phyloP scores from a whole-genome alignment of 306 rosid genomes.

The Inga oerstediana region DNA sequence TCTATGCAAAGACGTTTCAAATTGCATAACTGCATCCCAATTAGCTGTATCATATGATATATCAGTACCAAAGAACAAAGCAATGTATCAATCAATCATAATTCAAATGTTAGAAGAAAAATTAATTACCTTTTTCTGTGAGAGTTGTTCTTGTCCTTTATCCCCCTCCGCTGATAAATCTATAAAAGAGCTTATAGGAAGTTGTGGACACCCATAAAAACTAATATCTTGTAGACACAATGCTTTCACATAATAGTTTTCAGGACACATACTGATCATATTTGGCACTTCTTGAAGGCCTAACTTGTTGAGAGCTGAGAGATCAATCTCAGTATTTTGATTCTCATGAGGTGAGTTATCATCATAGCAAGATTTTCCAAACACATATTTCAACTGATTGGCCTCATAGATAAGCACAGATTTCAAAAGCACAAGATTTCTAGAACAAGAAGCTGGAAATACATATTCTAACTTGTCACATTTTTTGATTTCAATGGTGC shows the following conservation, averaged over 20 bases:
- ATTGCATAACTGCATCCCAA: no score
- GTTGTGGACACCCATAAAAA: background rate
- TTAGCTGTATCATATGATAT: no score
- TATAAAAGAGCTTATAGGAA: background rate
- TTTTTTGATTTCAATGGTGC: no score
- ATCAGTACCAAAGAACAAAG: no score
- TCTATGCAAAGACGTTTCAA: no score
- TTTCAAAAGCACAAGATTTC: background rate
- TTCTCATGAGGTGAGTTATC: background rate
- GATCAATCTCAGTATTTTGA: background rate
- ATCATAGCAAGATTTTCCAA: background rate
- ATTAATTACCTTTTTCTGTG: background rate
- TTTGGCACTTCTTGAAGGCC: background rate
- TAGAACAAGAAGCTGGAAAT: no score
- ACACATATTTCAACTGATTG: no score
- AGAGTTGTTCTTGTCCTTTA: background rate
- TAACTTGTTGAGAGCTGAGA: background rate
- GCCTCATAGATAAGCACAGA: background rate
- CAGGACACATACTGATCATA: background rate
- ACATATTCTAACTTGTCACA: no score
- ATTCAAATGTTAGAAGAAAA: no score
- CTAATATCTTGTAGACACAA: background rate
- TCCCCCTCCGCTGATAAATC: no score
- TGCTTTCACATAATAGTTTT: no score
- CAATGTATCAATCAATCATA: no score